A percentile compares a stretch with the other conserved stretches of the same genome.
Conservation (phyloP, 768 basidiomycete species). For the Podaxis sp. region DNA sequence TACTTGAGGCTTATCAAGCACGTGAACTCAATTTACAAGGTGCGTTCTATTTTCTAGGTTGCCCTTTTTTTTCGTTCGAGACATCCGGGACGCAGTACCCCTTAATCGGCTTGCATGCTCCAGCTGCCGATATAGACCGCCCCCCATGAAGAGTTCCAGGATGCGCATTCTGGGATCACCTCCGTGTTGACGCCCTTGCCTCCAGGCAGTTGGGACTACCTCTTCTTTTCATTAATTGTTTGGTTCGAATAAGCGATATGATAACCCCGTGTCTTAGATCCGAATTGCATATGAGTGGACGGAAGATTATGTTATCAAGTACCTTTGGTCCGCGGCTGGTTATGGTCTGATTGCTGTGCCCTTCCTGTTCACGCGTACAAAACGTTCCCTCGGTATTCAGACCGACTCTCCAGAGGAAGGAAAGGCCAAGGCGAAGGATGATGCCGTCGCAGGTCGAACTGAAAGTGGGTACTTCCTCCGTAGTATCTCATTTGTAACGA, state of each 20-base stretch:
- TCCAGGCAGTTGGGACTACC: neutral
- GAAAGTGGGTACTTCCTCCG: slow-evolving; percentile 37
- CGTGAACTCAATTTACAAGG: slow-evolving; percentile 90
- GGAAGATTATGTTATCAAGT: slow-evolving; percentile 96
- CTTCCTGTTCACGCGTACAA: slow-evolving; percentile 66
- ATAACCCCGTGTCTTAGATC: slow-evolving; percentile 44
- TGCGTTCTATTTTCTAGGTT: slow-evolving; percentile 23
- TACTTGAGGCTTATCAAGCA: slow-evolving; percentile 84
- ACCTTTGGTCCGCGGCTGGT: slow-evolving; percentile 91
- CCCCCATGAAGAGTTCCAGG: no score
- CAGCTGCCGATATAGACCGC: no score
- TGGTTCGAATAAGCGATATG: neutral
- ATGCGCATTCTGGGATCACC: no score
- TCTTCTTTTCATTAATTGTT: neutral
- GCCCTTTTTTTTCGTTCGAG: neutral
- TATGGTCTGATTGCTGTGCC: slow-evolving; percentile 92
- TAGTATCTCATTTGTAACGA: neutral
- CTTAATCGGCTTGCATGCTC: no score
- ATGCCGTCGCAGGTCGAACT: slow-evolving; percentile 46
- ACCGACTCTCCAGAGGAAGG: neutral
- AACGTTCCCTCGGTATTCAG: slow-evolving; percentile 36
- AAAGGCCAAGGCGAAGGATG: slow-evolving; percentile 23
- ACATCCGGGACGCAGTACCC: neutral
- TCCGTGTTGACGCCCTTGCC: neutral
- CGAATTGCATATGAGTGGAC: slow-evolving; percentile 94